Percentiles rank a stretch among this genome's conserved stretches.
These are phyloP conservation scores for Neurospora tetraspora DNA, from an alignment of 495 filamentous ascomycete species.

Conservation along the genomic window DNA sequence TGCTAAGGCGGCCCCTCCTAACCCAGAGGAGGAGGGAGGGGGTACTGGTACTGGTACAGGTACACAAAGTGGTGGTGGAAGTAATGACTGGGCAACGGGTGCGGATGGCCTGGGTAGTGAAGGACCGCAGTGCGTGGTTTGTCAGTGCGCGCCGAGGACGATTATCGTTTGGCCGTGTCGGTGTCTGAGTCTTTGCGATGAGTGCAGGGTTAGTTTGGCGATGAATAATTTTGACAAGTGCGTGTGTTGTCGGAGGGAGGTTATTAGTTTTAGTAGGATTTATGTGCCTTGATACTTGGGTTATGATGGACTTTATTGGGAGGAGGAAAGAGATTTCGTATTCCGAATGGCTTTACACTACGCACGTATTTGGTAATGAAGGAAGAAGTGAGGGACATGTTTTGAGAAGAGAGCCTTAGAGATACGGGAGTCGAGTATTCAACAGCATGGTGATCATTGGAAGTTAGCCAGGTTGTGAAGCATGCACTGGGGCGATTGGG, in stretches of 20 bases:
- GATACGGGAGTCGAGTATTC: background rate
- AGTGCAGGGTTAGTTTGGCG: slow-evolving; percentile 84
- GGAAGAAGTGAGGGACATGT: background rate
- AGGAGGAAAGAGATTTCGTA: background rate
- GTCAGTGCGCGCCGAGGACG: slow-evolving; percentile 75
- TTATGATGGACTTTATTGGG: background rate
- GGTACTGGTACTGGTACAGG: background rate
- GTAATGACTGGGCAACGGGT: slow-evolving; percentile 48
- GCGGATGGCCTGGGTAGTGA: slow-evolving; percentile 59
- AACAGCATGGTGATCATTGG: background rate
- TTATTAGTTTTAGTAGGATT: slow-evolving; percentile 76
- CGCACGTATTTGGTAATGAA: background rate
- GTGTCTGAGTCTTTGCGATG: slow-evolving; percentile 88
- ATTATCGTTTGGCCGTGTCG: slow-evolving; percentile 96
- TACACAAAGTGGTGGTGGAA: background rate
- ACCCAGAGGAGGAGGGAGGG: slow-evolving; percentile 1
- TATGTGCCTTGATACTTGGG: slow-evolving; percentile 67
- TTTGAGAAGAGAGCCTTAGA: background rate
- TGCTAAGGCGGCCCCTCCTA: slow-evolving; percentile 10
- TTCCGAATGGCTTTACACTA: background rate
- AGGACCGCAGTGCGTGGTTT: slow-evolving; percentile 88
- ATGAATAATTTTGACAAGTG: slow-evolving; percentile 96
- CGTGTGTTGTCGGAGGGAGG: slow-evolving; percentile 81
- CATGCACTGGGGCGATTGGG: background rate
- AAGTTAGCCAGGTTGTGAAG: background rate